Base-by-base conservation (phyloP, 768 basidiomycete species). In the Mycena venus region DNA sequence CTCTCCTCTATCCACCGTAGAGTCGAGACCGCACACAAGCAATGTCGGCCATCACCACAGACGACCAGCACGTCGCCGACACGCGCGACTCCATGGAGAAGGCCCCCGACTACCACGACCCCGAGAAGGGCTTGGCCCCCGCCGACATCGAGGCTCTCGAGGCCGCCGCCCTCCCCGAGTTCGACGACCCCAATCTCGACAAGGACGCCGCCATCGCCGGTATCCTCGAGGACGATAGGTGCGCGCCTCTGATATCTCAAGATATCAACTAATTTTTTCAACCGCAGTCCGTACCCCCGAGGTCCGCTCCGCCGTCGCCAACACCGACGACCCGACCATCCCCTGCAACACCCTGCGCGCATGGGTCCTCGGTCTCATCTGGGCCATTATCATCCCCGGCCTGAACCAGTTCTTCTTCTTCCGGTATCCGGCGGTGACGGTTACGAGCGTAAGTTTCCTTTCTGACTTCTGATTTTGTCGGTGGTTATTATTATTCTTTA, bases 331-430 rank as follows among this genome's bases (percentile, higher is more conserved):
- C 80, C 88, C 89, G 42, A 83, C 85, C 51, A 90, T 94, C 72
- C 89, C 90, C 10, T 89, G 88, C 10, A 86, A 85, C 40, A 94
- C 94, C 0, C 53, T 95, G 51, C 91, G 94, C 38, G 88, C 91
- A 4, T 94, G 93, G 93, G 82, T 88, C 8, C 86, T 97, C 56
- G 96, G 97, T 60, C 42, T 75, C 34, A 44, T 72, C 40, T 94
- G 90, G 88, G 89, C 94, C 4, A 88, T 94, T 40, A 75, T 95
- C 78, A 86, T 91, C 65, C 86, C 91, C 8, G 91, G 90, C 29
- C 81, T 92, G 62, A 94, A 95, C 78, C 94, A 93, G 73, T 93
- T 94, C 84, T 92, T 94, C 84, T 92, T 90, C 87, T 94, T 94
- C 83, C 91, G 75, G 19, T 76, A 73, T 78, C 94, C 94, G 4